phyloP scores from a whole-genome alignment of 768 basidiomycete species.

The Mrakia hoshinonis region DNA sequence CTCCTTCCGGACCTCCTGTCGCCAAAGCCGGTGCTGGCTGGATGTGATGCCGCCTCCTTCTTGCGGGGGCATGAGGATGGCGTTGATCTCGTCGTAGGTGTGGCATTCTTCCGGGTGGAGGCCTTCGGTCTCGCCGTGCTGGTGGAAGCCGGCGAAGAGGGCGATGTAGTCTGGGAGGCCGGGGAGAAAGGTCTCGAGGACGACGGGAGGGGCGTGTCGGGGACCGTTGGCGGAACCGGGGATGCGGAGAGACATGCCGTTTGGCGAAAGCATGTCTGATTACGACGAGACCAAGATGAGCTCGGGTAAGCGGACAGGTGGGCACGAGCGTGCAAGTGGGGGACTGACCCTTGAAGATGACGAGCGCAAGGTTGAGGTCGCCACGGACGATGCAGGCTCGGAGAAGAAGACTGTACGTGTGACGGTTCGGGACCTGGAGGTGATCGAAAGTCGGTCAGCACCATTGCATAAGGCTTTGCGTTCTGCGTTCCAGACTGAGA shows the following conservation, averaged over 20 bases:
- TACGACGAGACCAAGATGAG: conserved; percentile 39
- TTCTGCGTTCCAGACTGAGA: too few relatives aligned
- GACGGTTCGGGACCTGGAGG: conserved; percentile 47
- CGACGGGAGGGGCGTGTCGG: conserved; percentile 2
- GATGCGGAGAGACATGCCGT: conserved; percentile 22
- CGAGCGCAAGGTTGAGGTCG: conserved; percentile 51
- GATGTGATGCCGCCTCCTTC: neutral
- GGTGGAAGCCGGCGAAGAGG: conserved; percentile 65
- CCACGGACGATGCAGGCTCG: conserved; percentile 66
- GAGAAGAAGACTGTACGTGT: conserved; percentile 61
- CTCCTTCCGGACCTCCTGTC: neutral
- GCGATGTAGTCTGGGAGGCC: conserved; percentile 56
- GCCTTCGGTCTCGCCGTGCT: conserved; percentile 45
- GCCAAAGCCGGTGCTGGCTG: neutral
- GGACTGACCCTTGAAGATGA: conserved; percentile 58
- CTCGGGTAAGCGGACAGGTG: conserved; percentile 44
- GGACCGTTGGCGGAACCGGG: conserved; percentile 3
- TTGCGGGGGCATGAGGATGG: neutral
- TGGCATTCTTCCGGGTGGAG: neutral
- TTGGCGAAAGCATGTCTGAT: conserved; percentile 51
- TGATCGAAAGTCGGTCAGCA: too few relatives aligned
- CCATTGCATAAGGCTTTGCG: too few relatives aligned
- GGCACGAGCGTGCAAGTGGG: conserved; percentile 15
- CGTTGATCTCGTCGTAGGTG: neutral
- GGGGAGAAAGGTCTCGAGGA: conserved; percentile 41